phyloP scores from a whole-genome alignment of 140 eudicot species.

The Oenanthe javanica region DNA sequence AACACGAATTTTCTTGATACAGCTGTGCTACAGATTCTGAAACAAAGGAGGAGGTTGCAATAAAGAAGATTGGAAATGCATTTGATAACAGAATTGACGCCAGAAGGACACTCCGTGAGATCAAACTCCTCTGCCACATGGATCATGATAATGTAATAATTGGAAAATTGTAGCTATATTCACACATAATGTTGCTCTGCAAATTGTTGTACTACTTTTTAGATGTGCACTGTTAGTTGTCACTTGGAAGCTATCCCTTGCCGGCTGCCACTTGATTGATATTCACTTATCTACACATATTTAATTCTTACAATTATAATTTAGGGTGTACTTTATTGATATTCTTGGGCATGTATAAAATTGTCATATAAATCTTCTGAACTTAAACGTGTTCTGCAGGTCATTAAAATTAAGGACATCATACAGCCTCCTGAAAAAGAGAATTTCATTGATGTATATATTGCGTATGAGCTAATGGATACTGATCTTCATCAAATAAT shows the following conservation, averaged over 20 bases:
- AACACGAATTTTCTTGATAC: conserved; percentile 6
- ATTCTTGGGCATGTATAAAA: background rate
- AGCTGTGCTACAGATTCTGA: conserved; percentile 66
- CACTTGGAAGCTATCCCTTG: background rate
- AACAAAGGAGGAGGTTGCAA: conserved; percentile 80
- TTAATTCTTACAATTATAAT: no score
- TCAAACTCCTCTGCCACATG: conserved; percentile 85
- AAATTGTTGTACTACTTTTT: background rate
- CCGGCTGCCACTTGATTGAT: background rate
- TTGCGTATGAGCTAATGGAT: conserved; percentile 73
- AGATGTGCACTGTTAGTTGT: background rate
- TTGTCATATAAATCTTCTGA: background rate
- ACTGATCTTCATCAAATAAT: conserved; percentile 79
- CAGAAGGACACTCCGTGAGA: conserved; percentile 78
- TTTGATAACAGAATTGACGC: conserved; percentile 85
- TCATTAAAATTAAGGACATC: conserved; percentile 72
- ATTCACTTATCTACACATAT: background rate
- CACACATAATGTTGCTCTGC: background rate
- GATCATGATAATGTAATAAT: conserved; percentile 81
- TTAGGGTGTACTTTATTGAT: background rate
- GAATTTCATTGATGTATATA: conserved; percentile 61
- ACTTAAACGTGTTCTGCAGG: conserved; percentile 24
- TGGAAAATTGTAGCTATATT: background rate
- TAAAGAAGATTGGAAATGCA: conserved; percentile 84
- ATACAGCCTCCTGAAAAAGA: conserved; percentile 56